Evolutionary conservation across 805 yeast species (phyloP).

Genomic region (Wickerhamomyces xylosicus): DNA sequence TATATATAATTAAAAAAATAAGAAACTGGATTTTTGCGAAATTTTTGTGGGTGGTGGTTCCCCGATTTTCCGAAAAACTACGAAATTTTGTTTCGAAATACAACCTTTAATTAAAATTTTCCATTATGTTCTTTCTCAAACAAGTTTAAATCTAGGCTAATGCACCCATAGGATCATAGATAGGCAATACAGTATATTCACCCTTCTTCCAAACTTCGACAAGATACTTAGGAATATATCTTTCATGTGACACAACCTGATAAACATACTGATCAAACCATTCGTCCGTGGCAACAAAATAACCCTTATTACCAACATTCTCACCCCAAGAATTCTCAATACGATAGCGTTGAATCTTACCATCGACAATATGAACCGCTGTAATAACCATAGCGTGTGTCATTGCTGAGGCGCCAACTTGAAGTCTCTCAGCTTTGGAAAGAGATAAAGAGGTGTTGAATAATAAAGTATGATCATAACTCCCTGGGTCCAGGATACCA

Average conservation of each 20-base stretch:
- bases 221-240: conserved; percentile 33
- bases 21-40: too few species aligned
- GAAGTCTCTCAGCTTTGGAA: conserved; percentile 56
- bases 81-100: too few species aligned
- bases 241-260: conserved; percentile 50
- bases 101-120: too few species aligned
- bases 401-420: conserved; percentile 63
- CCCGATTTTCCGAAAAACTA: too few species aligned
- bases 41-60: too few species aligned
- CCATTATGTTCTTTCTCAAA: background rate
- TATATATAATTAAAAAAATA: too few species aligned
- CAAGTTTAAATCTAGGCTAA: too few species aligned
- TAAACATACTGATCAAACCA: conserved; percentile 65
- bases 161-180: conserved; percentile 74
- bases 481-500: conserved; percentile 63
- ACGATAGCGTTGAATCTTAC: conserved; percentile 53
- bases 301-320: conserved; percentile 53
- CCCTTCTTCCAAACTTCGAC: conserved; percentile 29
- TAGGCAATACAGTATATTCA: conserved; percentile 45
- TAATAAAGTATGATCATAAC: conserved; percentile 54
- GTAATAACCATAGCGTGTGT: conserved; percentile 85
- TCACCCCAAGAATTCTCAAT: conserved; percentile 73
- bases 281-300: conserved; percentile 56
- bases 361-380: conserved; percentile 65
- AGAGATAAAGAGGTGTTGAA: conserved; percentile 42